phyloP scores from a whole-genome alignment of 176 grass and related monocot species.

The Panicum miliaceum region DNA sequence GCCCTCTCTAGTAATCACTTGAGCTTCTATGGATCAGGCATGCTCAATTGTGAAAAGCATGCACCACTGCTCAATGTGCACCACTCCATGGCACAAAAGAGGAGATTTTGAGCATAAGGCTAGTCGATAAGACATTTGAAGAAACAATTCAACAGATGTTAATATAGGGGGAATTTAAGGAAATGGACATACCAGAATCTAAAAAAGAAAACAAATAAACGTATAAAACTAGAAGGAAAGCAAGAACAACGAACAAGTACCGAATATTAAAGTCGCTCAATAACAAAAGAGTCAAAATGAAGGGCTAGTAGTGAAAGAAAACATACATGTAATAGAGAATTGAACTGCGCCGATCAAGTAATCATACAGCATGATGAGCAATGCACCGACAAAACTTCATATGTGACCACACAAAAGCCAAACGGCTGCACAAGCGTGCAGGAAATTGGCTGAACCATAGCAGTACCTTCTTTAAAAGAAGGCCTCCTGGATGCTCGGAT shows the following conservation, averaged over 20 bases:
- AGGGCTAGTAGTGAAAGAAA: slow-evolving; percentile 15
- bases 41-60: slow-evolving; percentile 4
- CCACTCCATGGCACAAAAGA: slow-evolving; percentile 12
- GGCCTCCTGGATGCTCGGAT: slow-evolving; percentile 18
- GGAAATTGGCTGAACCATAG: slow-evolving; percentile 27
- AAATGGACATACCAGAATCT: slow-evolving; percentile 15
- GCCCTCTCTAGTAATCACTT: background rate
- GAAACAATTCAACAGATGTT: slow-evolving; percentile 6
- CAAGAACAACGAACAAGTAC: slow-evolving; percentile 16
- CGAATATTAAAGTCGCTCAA: slow-evolving; percentile 3
- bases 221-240: background rate
- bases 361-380: background rate
- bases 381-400: background rate
- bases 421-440: background rate
- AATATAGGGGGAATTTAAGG: slow-evolving; percentile 24
- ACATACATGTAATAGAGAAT: slow-evolving; percentile 3
- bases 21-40: background rate
- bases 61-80: background rate
- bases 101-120: slow-evolving; percentile 20
- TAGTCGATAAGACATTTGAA: slow-evolving; percentile 6
- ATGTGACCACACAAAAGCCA: slow-evolving; percentile 17
- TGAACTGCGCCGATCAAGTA: slow-evolving; percentile 22
- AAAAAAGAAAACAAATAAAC: slow-evolving; percentile 6
- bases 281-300: slow-evolving; percentile 22
- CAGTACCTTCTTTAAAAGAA: slow-evolving; percentile 47